Conservation (phyloP, 306 rosid genomes). For the Arachis stenosperma region DNA sequence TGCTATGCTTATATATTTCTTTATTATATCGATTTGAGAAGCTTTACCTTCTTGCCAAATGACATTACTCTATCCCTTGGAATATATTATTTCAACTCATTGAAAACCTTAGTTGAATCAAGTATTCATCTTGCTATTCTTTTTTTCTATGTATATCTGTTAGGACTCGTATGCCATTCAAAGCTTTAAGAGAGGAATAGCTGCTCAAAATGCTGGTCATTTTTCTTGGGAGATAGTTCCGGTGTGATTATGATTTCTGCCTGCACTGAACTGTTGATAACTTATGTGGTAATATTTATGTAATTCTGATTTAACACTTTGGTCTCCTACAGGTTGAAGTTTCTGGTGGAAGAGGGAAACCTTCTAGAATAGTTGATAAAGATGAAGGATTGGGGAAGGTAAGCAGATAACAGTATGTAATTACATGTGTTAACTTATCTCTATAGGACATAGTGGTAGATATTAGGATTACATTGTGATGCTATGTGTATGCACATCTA, state of each 20-base stretch:
- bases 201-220: constrained; percentile 72
- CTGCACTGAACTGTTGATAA: constrained; percentile 7
- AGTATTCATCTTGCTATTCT: constrained; percentile 19
- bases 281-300: constrained; percentile 7
- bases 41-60: constrained; percentile 25
- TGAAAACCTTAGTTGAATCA: constrained; percentile 25
- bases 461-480: constrained; percentile 18
- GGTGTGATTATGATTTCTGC: constrained; percentile 51
- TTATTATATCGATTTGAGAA: constrained; percentile 17
- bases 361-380: constrained; percentile 60
- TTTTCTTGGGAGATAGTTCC: constrained; percentile 92
- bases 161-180: constrained; percentile 84
- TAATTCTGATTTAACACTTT: constrained; percentile 39
- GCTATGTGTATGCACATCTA: background rate
- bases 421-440: constrained; percentile 26
- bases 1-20: constrained; percentile 18
- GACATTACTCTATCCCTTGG: constrained; percentile 4
- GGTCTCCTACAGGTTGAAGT: constrained; percentile 69
- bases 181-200: constrained; percentile 83
- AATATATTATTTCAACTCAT: constrained; percentile 26
- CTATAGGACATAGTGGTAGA: constrained; percentile 15
- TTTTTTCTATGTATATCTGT: constrained; percentile 22
- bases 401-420: constrained; percentile 33
- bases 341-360: constrained; percentile 71
- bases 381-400: constrained; percentile 93